phyloP scores from a whole-genome alignment of 495 filamentous ascomycete species.

The Daldinia loculata region DNA sequence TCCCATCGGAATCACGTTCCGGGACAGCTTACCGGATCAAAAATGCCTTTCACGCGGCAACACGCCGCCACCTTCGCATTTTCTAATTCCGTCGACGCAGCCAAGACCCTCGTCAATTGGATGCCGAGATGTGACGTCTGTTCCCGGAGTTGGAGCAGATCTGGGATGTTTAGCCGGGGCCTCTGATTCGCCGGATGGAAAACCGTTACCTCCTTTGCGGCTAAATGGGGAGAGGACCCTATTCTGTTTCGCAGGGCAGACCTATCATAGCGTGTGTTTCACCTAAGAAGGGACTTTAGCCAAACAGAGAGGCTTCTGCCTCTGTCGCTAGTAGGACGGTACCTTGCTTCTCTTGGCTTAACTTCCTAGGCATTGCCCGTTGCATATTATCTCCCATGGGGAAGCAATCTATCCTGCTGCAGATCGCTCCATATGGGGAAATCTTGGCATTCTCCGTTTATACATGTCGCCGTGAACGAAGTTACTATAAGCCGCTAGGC shows the following conservation, averaged over 20 bases:
- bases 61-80: conserved; percentile 6
- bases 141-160: conserved; percentile 31
- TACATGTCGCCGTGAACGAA: conserved; percentile 27
- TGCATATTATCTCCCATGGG: conserved; percentile 41
- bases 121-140: conserved; percentile 38
- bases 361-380: conserved; percentile 24
- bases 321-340: conserved; percentile 24
- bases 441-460: conserved; percentile 40
- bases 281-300: conserved; percentile 42
- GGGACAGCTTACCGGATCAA: conserved; percentile 14
- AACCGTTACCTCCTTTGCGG: conserved; percentile 34
- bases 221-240: conserved; percentile 32
- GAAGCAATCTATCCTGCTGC: conserved; percentile 37
- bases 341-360: conserved; percentile 38
- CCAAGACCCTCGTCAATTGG: conserved; percentile 31
- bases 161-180: conserved; percentile 34
- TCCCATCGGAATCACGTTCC: conserved; percentile 37
- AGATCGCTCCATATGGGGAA: conserved; percentile 40
- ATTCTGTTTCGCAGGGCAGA: conserved; percentile 38
- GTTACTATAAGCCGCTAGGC: conserved; percentile 11
- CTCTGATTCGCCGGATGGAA: conserved; percentile 30
- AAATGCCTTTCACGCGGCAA: conserved; percentile 29
- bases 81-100: conserved; percentile 29
- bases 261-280: conserved; percentile 38
- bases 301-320: conserved; percentile 35